phyloP scores from a whole-genome alignment of 257 asterid species.

The Solanum chiquidenum region DNA sequence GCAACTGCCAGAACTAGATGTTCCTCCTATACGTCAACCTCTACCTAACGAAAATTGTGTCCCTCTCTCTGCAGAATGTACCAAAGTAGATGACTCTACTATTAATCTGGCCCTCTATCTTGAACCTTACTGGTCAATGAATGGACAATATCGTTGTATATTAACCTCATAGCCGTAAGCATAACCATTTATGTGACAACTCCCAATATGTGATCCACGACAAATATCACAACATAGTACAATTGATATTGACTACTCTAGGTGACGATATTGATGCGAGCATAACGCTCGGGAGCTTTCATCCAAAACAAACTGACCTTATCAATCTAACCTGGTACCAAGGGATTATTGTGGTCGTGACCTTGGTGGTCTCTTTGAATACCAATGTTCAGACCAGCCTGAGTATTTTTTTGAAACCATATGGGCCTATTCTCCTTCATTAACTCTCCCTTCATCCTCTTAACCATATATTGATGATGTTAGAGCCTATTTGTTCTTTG shows the following conservation, averaged over 20 bases:
- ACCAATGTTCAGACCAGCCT: neutral
- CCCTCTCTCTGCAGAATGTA: neutral
- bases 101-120: too few relatives aligned
- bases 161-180: too few relatives aligned
- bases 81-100: too few relatives aligned
- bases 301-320: neutral
- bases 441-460: too few relatives aligned
- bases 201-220: neutral
- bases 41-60: too few relatives aligned
- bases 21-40: neutral
- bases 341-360: neutral
- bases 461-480: neutral
- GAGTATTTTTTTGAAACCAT: neutral
- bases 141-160: too few relatives aligned
- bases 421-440: neutral
- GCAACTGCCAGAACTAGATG: too few relatives aligned
- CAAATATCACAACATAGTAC: neutral
- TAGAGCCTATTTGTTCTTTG: neutral
- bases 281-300: neutral
- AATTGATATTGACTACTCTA: neutral
- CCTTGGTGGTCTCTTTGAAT: too few relatives aligned
- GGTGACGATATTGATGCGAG: neutral
- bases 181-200: neutral
- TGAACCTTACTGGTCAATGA: too few relatives aligned
- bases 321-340: neutral